Conservation (phyloP, 805 yeast genomes). For the Torulaspora indica region DNA sequence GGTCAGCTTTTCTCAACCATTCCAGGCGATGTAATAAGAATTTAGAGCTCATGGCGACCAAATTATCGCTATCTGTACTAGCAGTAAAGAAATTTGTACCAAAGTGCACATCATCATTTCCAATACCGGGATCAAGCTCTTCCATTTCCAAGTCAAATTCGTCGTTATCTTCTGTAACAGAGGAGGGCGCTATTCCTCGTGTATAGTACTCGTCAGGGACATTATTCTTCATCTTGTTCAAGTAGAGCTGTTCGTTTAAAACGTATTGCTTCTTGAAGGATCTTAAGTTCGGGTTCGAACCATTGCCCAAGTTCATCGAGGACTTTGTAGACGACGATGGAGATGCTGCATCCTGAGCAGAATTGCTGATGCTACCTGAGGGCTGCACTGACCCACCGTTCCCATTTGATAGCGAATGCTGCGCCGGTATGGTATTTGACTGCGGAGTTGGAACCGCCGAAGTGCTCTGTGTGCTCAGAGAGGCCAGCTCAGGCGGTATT, state of each 20-base stretch:
- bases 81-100: slow-evolving; percentile 25
- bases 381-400: slow-evolving; percentile 6
- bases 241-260: slow-evolving; percentile 61
- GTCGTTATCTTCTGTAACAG: slow-evolving; percentile 36
- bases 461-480: slow-evolving; percentile 23
- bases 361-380: slow-evolving; percentile 5
- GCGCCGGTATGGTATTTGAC: slow-evolving; percentile 10
- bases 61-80: slow-evolving; percentile 20
- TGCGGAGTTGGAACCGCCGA: slow-evolving; percentile 18
- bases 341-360: slow-evolving; percentile 13
- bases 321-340: slow-evolving; percentile 23
- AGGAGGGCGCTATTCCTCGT: slow-evolving; percentile 48
- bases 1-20: slow-evolving; percentile 44
- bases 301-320: slow-evolving; percentile 13
- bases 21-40: slow-evolving; percentile 27
- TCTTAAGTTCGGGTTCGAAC: slow-evolving; percentile 14
- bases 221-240: slow-evolving; percentile 57
- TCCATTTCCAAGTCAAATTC: slow-evolving; percentile 23
- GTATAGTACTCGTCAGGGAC: slow-evolving; percentile 67
- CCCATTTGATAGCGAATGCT: slow-evolving; percentile 11
- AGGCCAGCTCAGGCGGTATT: slow-evolving; percentile 28
- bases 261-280: slow-evolving; percentile 32
- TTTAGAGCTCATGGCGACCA: slow-evolving; percentile 28
- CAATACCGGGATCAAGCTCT: slow-evolving; percentile 22
- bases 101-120: slow-evolving; percentile 35